A percentile compares a stretch with the other conserved stretches of the same genome.
These are phyloP conservation scores for Backusella australiensis DNA, from an alignment of 192 early-diverging fungal species.

Conservation along the genomic window DNA sequence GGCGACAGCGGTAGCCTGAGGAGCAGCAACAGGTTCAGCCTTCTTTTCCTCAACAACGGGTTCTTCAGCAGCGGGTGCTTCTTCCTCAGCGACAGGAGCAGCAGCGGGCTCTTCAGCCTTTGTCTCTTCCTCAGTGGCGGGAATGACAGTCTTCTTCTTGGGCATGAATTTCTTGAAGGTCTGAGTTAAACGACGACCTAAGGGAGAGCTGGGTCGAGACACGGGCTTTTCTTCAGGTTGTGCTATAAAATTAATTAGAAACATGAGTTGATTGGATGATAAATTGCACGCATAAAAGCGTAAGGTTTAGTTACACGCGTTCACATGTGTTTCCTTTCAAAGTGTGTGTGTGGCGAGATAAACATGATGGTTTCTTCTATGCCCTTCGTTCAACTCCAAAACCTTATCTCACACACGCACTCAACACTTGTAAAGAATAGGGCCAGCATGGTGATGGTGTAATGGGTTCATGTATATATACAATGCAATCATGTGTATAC, in stretches of 20 bases:
- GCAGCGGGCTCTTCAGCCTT: constrained; percentile 6
- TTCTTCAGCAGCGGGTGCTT: neutral
- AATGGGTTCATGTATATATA: neutral
- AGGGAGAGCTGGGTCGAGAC: constrained; percentile 25
- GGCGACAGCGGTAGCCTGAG: constrained; percentile 5
- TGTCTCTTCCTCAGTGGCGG: constrained; percentile 8
- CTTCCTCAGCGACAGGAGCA: neutral
- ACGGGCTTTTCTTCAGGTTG: constrained; percentile 21
- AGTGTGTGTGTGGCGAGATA: neutral
- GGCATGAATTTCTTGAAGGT: constrained; percentile 20
- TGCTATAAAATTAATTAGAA: neutral
- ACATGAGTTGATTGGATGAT: neutral
- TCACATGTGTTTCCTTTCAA: constrained; percentile 14
- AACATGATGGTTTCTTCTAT: neutral
- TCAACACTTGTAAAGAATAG: neutral
- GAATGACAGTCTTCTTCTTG: constrained; percentile 19
- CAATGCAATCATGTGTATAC: neutral
- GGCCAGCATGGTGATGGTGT: neutral
- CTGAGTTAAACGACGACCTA: constrained; percentile 31
- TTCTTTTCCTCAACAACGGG: neutral
- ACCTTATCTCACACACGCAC: neutral
- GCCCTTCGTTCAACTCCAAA: neutral
- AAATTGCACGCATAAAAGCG: neutral
- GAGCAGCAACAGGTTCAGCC: neutral
- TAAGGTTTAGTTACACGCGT: neutral